A percentile compares a stretch with the other conserved stretches of the same genome.
phyloP scores from a whole-genome alignment of 495 filamentous ascomycete species.

The Apodospora peruviana region DNA sequence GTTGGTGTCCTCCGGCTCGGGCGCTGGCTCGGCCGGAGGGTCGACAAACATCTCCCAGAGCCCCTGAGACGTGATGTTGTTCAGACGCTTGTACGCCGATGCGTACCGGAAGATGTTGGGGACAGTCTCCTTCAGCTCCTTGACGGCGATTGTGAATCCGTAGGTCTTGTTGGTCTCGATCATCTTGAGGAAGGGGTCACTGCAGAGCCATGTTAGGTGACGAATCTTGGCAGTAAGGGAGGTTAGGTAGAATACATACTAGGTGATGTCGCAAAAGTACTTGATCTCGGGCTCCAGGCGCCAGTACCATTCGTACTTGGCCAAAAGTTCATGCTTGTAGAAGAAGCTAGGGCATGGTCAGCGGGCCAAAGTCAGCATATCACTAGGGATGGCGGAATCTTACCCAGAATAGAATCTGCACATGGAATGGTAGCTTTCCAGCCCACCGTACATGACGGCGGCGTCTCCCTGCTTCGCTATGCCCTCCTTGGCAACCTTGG shows the following conservation, averaged over 20 bases:
- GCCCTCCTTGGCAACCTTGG: conserved; percentile 88
- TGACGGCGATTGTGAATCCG: conserved; percentile 98
- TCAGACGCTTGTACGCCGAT: conserved; percentile 94
- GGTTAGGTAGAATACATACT: conserved; percentile 53
- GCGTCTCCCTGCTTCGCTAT: conserved; percentile 93
- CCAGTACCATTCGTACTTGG: conserved; percentile 99
- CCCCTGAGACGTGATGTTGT: conserved; percentile 86
- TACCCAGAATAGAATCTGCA: conserved; percentile 98
- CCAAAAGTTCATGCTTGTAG: conserved; percentile 92
- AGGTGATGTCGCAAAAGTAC: conserved; percentile 99
- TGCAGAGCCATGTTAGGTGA: conserved; percentile 28
- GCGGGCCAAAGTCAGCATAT: conserved; percentile 2
- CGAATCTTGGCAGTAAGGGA: conserved; percentile 7
- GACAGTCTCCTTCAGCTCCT: conserved; percentile 96
- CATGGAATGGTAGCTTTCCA: conserved; percentile 99
- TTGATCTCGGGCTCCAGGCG: conserved; percentile 99
- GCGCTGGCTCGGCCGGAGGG: conserved; percentile 53
- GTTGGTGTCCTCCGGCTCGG: conserved; percentile 53
- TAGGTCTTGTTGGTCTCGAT: conserved; percentile 92
- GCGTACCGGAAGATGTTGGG: conserved; percentile 99
- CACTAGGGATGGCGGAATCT: conserved; percentile 8
- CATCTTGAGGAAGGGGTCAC: conserved; percentile 96
- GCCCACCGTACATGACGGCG: conserved; percentile 99
- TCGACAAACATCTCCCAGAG: conserved; percentile 99
- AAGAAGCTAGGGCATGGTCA: conserved; percentile 62